A percentile compares a stretch with the other conserved stretches of the same genome.
Evolutionary conservation across 371 early-diverging fungal species (phyloP).

Genomic region (Parasitella parasitica): DNA sequence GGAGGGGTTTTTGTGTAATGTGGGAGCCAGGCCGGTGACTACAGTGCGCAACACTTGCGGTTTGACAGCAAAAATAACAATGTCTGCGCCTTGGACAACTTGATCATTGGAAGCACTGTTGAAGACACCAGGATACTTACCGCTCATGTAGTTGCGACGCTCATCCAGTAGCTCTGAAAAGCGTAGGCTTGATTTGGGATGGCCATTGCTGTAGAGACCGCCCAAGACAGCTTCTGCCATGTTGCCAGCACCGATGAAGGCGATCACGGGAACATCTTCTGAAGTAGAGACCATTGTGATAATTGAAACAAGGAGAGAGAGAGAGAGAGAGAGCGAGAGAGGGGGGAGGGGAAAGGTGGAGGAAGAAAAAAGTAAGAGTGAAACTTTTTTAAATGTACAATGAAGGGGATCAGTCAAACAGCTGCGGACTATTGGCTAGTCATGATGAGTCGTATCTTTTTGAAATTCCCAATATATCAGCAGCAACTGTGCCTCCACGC

Average conservation of each 20-base stretch:
- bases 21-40: constrained; percentile 53
- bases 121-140: constrained; percentile 54
- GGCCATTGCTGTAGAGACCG: constrained; percentile 70
- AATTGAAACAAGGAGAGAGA: background rate
- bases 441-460: constrained; percentile 20
- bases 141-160: constrained; percentile 63
- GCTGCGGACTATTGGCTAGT: constrained; percentile 12
- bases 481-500: background rate
- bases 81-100: constrained; percentile 55
- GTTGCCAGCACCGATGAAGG: constrained; percentile 92
- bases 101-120: constrained; percentile 47
- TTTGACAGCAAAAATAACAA: constrained; percentile 24
- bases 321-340: background rate
- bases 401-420: background rate
- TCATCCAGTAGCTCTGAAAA: constrained; percentile 81
- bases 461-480: constrained; percentile 2
- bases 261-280: constrained; percentile 32
- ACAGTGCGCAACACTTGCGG: constrained; percentile 83
- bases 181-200: constrained; percentile 63
- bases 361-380: background rate
- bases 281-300: background rate
- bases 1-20: constrained; percentile 22
- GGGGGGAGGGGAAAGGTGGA: too few relatives aligned
- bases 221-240: constrained; percentile 93
- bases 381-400: background rate